Conservation (phyloP, 2,329 filamentous ascomycete genomes). For the Helminthosporium solani region DNA sequence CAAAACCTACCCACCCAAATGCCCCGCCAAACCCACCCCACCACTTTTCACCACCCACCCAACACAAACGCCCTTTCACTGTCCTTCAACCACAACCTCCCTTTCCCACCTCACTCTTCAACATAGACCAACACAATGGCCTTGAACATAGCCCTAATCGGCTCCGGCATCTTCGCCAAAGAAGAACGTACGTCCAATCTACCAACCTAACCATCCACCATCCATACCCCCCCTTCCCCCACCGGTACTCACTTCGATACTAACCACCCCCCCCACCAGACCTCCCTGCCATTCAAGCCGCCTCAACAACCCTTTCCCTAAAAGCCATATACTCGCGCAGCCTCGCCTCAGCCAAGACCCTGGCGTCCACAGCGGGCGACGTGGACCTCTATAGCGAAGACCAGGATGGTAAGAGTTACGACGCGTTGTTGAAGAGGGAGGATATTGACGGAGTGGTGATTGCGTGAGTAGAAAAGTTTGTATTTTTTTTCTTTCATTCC, state of each 20-base stretch:
- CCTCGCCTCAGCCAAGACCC: conserved; percentile 54
- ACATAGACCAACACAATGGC: conserved; percentile 5
- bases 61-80: not conserved
- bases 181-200: conserved; percentile 44
- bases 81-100: not conserved
- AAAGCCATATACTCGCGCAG: conserved; percentile 68
- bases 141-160: conserved; percentile 62
- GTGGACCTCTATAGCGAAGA: conserved; percentile 62
- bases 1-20: too few relatives aligned
- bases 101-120: not conserved
- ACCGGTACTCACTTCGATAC: too few relatives aligned
- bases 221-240: too few relatives aligned
- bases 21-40: too few relatives aligned
- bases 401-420: conserved; percentile 49
- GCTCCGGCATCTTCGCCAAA: conserved; percentile 63
- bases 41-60: not conserved
- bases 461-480: conserved; percentile 43
- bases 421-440: conserved; percentile 54
- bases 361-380: conserved; percentile 38
- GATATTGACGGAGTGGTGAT: conserved; percentile 60
- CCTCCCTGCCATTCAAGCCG: conserved; percentile 62
- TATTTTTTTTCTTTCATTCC: conserved; percentile 1
- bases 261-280: too few relatives aligned
- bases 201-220: too few relatives aligned
- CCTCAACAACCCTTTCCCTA: conserved; percentile 52